Base-by-base conservation (phyloP, 140 eudicot species). In the Stevia rebaudiana region DNA sequence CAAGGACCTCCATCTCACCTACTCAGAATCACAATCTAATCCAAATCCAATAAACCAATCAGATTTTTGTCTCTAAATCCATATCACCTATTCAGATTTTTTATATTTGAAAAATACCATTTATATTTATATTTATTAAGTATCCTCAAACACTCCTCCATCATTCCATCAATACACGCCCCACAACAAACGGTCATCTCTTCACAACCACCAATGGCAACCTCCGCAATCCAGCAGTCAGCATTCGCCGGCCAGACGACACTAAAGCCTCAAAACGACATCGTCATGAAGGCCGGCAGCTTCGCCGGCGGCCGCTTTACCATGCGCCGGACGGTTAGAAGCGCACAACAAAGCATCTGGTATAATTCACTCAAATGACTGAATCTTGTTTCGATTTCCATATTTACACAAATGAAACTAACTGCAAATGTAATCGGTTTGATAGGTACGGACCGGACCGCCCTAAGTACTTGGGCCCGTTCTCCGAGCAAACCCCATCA, bases 261-360 rank as follows among this genome's bases (percentile, higher is more conserved):
- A 6, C 19, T 79, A 44, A 86, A 77, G 78, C 79, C 87, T 3
- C 85, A 77, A 63, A 86, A 71, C 57, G 89, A 86, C 65, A 80
- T 85, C 52, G 11, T 68, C 54, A 69, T 69, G 74, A 90, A 86
- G 74, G 70, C 73, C 19, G 94, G 94, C 62, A 53, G 70, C 84
- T 57, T 78, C 61, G 78, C 74, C 24, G 86, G 75, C 3, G 84
- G 84, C 81, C 89, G 90, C 42, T 37, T 73, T 85, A 75, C 83
- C 87, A 90, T 90, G 97, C 85, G 97, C 61, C 89, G 97, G 22
- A 90, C 97, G 6, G 95, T 90, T 50, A 90, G 74, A 55, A 86
- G 95, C 11, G 85, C 84, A 49, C 95, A 95, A 16, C 83, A 90
- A 55, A 86, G 95, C 87, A 90, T 90, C 5, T 90, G 95, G 97